Base-by-base conservation (phyloP, 202 grass and related monocot species). In the Schoenoplectus tabernaemontani region DNA sequence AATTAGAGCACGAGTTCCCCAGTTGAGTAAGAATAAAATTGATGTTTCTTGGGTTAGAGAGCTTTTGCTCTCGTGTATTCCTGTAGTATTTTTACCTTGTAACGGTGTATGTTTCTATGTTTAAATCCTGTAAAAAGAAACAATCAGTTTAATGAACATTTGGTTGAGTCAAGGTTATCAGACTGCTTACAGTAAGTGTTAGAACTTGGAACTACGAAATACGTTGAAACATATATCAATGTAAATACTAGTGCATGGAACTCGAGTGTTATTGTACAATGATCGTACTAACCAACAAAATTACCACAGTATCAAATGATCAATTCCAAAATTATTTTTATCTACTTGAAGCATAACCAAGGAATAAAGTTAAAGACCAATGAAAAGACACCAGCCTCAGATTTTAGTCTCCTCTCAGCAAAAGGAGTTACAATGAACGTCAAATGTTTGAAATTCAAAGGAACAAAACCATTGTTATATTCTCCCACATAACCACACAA, bases 361-460 rank as follows among this genome's bases (percentile, higher is more conserved):
- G 28, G 26, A n/a, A n/a, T n/a, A n/a, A n/a, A 60, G 41, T 43
- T 5, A 62, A 39, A 60, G 37, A 39, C 19, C 8, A 30, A 79
- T 79, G 15, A 62, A 39, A 37, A 44, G n/a, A 32, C 54, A 60
- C 23, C 6, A 47, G 57, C 54, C 19, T 26, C 74, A 47, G 48
- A 47, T 3, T 80, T 64, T 13, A 60, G 30, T 80, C 78, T 48
- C 42, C 26, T 64, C 33, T 64, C 28, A 62, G 32, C 15, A 44
- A 39, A 67, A 50, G 39, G 44, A 65, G 22, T n/a, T 46, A 62
- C 22, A 78, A 78, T 7, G 9, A 41, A 44, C 46, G 24, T 80
- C 59, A 80, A 80, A 79, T n/a, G 17, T 65, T 66, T 65, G 23
- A 66, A 80, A 66, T 28, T 10, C 2, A 66, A 80, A 53, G 13